Conservation (phyloP, 225 moss, liverwort and hornwort species). For the Bryoerythrophyllum caledonicum region DNA sequence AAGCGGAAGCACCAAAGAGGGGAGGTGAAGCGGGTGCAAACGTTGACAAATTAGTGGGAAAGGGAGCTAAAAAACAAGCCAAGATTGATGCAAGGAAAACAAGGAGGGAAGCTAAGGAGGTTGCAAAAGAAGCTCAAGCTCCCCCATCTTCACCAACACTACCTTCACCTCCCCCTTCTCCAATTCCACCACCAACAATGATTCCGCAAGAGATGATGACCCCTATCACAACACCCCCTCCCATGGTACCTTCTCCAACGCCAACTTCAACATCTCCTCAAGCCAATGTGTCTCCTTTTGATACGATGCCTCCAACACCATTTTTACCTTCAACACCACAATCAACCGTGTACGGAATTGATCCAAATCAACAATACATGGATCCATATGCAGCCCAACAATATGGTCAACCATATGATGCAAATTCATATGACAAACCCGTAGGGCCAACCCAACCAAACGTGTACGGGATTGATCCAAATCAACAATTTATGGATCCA, state of each 20-base stretch:
- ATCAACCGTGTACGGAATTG: neutral
- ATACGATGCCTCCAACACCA: neutral
- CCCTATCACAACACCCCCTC: neutral
- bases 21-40: neutral
- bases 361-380: neutral
- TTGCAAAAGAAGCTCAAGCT: neutral
- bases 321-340: neutral
- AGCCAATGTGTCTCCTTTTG: neutral
- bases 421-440: neutral
- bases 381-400: neutral
- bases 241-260: neutral
- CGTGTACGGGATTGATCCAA: neutral
- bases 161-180: conserved; percentile 10
- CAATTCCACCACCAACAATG: neutral
- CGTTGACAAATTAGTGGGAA: neutral
- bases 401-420: neutral
- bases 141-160: neutral
- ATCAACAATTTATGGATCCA: neutral
- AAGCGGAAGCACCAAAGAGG: too few relatives aligned
- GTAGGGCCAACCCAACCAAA: neutral
- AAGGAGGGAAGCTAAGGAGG: accelerated
- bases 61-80: neutral
- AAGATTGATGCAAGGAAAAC: neutral
- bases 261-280: too few relatives aligned
- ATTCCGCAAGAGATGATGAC: neutral